Evolutionary conservation across 345 rosid species (phyloP), one percentile per base, ranked within the genome.

Genomic region (Citrus reticulata): DNA sequence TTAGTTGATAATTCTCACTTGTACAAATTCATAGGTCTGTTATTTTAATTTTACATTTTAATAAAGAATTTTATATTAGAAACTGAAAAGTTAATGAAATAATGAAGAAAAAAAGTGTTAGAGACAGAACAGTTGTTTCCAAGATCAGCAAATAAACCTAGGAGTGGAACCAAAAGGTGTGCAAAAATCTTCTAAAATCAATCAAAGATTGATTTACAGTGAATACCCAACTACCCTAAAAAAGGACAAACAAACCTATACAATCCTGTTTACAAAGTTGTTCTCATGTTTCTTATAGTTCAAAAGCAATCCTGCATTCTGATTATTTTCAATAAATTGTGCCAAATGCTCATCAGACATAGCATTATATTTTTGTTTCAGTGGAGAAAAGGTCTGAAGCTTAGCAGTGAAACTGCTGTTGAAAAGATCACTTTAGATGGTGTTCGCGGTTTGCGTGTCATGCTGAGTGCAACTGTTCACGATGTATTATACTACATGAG

Each of bases 381-480:
- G 99, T 96, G 99, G 98, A 93, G 99, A 85, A 94, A 90, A 82
- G 98, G 98, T 69, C 87, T 96, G 92, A 96, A 93, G 88, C 95
- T 96, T 60, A 90, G 99, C 79, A 93, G 99, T 73, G 99, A 96
- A 87, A 75, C 94, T 81, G 97, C 97, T 35, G 98, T 96, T 60
- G 99, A 96, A 51, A 94, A 93, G 81, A 89, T 91, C 83, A 96
- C 99, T 78, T 87, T 96, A 78, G 98, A 96, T 74, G 99, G 99
- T 82, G 99, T 96, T 24, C 88, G 93, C 19, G 94, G 97, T 72
- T 84, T 96, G 79, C 97, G 98, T 46, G 89, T 89, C 76, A 92
- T 81, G 89, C 88, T 96, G 83, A 89, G 99, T 76, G 99, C 98
- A 68, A 96, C 99, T 72, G 98, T 88, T 79, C 99, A 96, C 77